A percentile compares a stretch with the other conserved stretches of the same genome.
Conservation (phyloP, 768 basidiomycete genomes). For the Dioszegia hungarica region DNA sequence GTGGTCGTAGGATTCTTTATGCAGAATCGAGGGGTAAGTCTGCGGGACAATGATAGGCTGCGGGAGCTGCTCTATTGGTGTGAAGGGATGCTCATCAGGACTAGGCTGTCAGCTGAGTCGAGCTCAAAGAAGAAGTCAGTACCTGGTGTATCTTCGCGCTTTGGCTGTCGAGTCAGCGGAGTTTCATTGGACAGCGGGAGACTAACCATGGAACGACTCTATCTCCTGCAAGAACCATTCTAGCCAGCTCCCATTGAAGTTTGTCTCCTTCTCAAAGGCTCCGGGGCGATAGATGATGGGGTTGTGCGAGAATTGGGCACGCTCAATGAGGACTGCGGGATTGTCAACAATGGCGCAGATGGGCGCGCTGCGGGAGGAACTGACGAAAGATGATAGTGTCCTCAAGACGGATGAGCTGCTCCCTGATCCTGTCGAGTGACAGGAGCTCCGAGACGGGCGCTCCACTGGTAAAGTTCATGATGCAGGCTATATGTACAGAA, state of each 20-base stretch:
- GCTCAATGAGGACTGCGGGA: constrained; percentile 67
- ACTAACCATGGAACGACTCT: constrained; percentile 88
- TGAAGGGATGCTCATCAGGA: constrained; percentile 98
- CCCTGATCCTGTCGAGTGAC: constrained; percentile 79
- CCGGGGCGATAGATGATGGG: constrained; percentile 77
- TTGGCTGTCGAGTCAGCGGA: constrained; percentile 57
- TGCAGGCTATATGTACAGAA: background rate
- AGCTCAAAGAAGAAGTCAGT: background rate
- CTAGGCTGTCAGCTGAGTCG: constrained; percentile 52
- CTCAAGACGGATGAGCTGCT: constrained; percentile 81
- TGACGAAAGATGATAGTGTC: constrained; percentile 92
- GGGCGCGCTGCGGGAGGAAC: constrained; percentile 14
- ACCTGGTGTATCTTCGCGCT: constrained; percentile 89
- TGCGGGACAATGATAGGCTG: constrained; percentile 71
- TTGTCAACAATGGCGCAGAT: background rate
- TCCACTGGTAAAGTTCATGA: constrained; percentile 48
- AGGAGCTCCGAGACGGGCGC: constrained; percentile 61
- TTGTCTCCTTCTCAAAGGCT: constrained; percentile 67
- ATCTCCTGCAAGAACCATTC: constrained; percentile 97
- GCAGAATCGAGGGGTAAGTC: constrained; percentile 67
- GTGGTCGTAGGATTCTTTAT: constrained; percentile 52
- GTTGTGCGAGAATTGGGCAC: constrained; percentile 94
- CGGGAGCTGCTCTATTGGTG: constrained; percentile 63
- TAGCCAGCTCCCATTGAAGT: constrained; percentile 83
- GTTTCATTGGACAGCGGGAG: background rate